phyloP scores from a whole-genome alignment of 768 basidiomycete genomes.

The Hypholoma fasciculare region DNA sequence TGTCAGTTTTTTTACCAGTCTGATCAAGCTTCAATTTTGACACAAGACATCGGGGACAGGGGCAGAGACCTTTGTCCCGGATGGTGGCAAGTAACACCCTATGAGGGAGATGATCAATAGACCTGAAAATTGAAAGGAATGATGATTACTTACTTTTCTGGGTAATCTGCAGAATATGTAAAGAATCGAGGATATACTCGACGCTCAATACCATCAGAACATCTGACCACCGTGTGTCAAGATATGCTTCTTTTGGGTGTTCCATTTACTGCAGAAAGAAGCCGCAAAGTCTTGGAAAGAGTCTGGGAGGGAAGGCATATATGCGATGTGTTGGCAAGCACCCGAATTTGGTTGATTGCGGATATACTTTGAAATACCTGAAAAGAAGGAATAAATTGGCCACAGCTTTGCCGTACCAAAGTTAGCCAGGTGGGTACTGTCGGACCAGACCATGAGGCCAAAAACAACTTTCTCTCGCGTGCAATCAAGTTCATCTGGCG shows the following conservation, averaged over 20 bases:
- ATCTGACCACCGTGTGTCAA: conserved; percentile 25
- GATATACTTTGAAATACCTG: too few relatives aligned
- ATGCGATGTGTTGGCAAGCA: too few relatives aligned
- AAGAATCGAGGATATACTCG: too few relatives aligned
- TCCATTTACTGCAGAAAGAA: conserved; percentile 10
- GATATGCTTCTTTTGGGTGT: conserved; percentile 16
- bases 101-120: conserved; percentile 14
- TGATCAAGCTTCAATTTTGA: conserved; percentile 23
- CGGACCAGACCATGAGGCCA: too few relatives aligned
- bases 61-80: conserved; percentile 37
- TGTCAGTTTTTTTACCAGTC: conserved; percentile 27
- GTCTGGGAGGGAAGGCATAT: too few relatives aligned
- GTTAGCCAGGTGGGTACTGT: too few relatives aligned
- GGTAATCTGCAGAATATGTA: too few relatives aligned
- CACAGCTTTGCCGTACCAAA: too few relatives aligned
- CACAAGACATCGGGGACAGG: conserved; percentile 34
- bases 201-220: conserved; percentile 28
- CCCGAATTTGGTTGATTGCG: too few relatives aligned
- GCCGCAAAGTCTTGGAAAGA: conserved; percentile 25
- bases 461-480: conserved; percentile 24
- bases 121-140: neutral
- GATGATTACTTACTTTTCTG: conserved; percentile 24
- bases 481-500: neutral
- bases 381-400: too few relatives aligned
- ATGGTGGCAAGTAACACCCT: conserved; percentile 32